Evolutionary conservation across 176 grass and related monocot species (phyloP).

Genomic region (Carex kokanica): DNA sequence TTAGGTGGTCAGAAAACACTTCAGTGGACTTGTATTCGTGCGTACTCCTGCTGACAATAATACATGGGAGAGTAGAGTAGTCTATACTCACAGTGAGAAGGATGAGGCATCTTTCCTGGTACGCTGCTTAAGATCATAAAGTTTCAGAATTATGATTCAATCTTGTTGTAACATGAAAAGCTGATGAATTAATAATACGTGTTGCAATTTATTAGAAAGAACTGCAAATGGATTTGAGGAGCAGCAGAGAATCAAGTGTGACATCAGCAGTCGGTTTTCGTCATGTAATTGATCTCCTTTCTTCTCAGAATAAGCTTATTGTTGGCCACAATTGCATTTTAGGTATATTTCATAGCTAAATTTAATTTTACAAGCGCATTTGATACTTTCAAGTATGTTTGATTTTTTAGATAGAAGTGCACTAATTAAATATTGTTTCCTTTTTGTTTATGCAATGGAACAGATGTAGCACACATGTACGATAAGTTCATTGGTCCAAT

Average conservation of each 20-base stretch:
- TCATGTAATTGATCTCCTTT: constrained; percentile 92
- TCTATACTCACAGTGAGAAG: constrained; percentile 58
- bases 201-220: constrained; percentile 51
- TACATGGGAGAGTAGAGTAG: constrained; percentile 55
- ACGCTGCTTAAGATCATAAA: constrained; percentile 28
- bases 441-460: constrained; percentile 37
- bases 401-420: neutral
- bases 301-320: constrained; percentile 73
- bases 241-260: constrained; percentile 45
- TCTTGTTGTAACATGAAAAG: constrained; percentile 2
- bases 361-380: neutral
- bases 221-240: constrained; percentile 61
- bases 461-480: constrained; percentile 83
- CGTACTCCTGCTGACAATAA: constrained; percentile 47
- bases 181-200: constrained; percentile 13
- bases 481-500: constrained; percentile 85
- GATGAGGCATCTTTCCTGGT: constrained; percentile 67
- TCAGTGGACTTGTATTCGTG: constrained; percentile 66
- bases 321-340: constrained; percentile 93
- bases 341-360: constrained; percentile 40
- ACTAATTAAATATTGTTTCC: neutral
- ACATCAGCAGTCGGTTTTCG: constrained; percentile 75
- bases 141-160: neutral
- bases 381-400: neutral
- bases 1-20: constrained; percentile 76